Conservation (phyloP, 805 yeast species). For the Yarrowia porcina region DNA sequence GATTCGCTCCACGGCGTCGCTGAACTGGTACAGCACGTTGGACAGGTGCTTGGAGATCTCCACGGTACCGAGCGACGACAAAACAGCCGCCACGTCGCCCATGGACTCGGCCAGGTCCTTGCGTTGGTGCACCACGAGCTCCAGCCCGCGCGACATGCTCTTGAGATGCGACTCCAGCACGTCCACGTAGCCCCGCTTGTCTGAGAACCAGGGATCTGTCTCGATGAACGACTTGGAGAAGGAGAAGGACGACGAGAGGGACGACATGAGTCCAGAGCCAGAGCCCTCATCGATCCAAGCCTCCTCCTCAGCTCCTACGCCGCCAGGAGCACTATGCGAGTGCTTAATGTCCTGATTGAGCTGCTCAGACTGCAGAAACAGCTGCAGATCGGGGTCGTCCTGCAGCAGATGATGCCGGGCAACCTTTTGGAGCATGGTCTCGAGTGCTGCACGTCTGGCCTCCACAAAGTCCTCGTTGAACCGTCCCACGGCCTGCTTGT, state of each 20-base stretch:
- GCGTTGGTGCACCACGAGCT: conserved; percentile 69
- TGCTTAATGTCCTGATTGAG: conserved; percentile 66
- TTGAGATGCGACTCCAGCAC: conserved; percentile 69
- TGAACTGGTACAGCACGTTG: conserved; percentile 64
- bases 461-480: conserved; percentile 89
- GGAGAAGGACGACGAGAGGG: conserved; percentile 63
- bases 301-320: neutral
- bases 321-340: conserved; percentile 39
- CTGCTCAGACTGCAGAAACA: conserved; percentile 73
- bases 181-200: conserved; percentile 66
- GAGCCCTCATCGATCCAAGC: conserved; percentile 19
- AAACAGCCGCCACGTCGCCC: conserved; percentile 58
- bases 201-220: conserved; percentile 72
- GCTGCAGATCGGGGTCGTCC: conserved; percentile 68
- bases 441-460: conserved; percentile 76
- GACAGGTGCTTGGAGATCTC: conserved; percentile 69
- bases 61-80: conserved; percentile 62
- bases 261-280: conserved; percentile 58
- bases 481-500: conserved; percentile 88
- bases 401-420: conserved; percentile 54
- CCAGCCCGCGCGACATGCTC: conserved; percentile 64
- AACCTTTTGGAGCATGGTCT: conserved; percentile 79
- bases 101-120: conserved; percentile 65
- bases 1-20: conserved; percentile 66
- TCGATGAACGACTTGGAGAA: conserved; percentile 63